Evolutionary conservation across 176 grass and related monocot genomes (phyloP), one percentile per base, ranked within the genome.

Genomic region (Eragrostis nindensis): DNA sequence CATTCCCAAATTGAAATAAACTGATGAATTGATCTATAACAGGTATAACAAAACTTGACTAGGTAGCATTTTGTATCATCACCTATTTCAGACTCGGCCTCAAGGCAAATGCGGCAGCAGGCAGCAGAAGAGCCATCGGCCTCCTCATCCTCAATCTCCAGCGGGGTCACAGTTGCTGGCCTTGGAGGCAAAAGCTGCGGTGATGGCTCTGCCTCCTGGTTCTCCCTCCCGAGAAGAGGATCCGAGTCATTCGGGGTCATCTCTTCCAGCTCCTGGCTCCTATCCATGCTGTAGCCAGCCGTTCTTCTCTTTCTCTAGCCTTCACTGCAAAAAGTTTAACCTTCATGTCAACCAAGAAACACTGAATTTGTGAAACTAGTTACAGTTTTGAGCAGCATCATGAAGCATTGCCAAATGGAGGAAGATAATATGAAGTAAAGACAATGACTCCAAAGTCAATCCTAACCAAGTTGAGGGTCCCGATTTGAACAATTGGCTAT

Each of bases 71-170:
- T 17, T 66, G 17, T 41, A 80, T 74, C 48, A 76, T 86, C 53
- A 99, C 96, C 90, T 84, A 70, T 77, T 42, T 95, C 78, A 49
- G 92, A 91, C 25, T 95, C 90, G 1, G 79, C 40, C 83, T 98
- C 92, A 0, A 98, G 95, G 79, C 95, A 98, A 82, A 98, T 99
- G 83, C 93, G 90, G 78, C 93, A 99, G 68, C 96, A 95, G 5
- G 76, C 88, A 17, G 93, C 86, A 25, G 91, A 93, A 75, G 85
- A 86, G 30, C 75, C 82, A 3, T 95, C 93, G 2, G 64, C 87
- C 80, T 99, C 96, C 72, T 80, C 93, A 39, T 99, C 96, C 79
- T 86, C 88, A 18, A 95, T 90, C 79, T 99, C 93, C 40, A 65
- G 17, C 6, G 76, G 32, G 8, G n/a, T 80, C 66, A 82, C 77